Evolutionary conservation across 495 filamentous ascomycete species (phyloP), one percentile per base, ranked within the genome.

Genomic region (Darksidea phi): DNA sequence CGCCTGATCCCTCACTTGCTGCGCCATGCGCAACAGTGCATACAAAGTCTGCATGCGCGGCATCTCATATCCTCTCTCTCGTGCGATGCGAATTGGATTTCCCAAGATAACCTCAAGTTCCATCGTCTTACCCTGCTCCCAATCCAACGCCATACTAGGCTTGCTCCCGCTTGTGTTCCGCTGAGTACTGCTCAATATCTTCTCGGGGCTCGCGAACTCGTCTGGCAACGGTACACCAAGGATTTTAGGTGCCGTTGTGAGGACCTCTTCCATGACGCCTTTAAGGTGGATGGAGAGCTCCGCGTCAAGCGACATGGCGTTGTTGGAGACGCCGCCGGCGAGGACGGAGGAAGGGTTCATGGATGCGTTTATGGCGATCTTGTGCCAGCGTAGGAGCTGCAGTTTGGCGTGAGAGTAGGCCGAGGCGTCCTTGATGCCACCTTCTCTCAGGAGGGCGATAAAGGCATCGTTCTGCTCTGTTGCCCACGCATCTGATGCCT

Each of bases 311-410:
- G 77, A 73, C 79, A 73, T 70, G 20, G 47, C 62, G 15, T 53
- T 77, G 67, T 86, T 86, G 28, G 80, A 78, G 3, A 73, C 65
- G 0, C 82, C 82, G 18, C 80, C 82, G 0, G 76, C 76, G 1
- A 87, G 72, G 12, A 87, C 80, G 3, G 83, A 79, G 6, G 80
- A 83, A 2, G 83, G 81, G 71, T 87, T 87, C 75, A 86, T 84
- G 18, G 80, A 78, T 0, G 82, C 81, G 68, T 87, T 87, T 71
- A 86, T 86, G 58, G 77, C 79, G 23, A 86, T 78, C 69, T 87
- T 87, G 64, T 86, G 82, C 84, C 84, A 87, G 2, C 84, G 71
- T 15, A 86, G 76, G 13, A 76, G 71, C 70, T 85, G 83, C 17
- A 87, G 69, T 36, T 76, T 79, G 15, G 77, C 65, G 65, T 84